Percentiles rank a stretch among this genome's conserved stretches.
These are phyloP conservation scores for Suillus placidus DNA, from an alignment of 768 basidiomycete genomes.

Conservation along the genomic window DNA sequence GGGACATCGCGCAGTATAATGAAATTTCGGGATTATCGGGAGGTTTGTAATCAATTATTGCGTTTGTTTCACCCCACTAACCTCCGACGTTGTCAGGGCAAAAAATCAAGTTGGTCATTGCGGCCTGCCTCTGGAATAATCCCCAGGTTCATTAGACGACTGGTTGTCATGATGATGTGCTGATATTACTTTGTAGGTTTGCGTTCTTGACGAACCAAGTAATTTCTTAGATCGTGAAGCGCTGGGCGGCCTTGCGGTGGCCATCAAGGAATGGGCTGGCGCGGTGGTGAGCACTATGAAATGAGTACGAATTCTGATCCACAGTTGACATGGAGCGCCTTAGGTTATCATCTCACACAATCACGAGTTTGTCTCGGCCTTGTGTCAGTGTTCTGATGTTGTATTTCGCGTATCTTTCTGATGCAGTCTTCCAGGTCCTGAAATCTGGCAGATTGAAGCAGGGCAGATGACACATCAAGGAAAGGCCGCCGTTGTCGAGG, in stretches of 20 bases:
- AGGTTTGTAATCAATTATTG: slow-evolving; percentile 49
- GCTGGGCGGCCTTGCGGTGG: slow-evolving; percentile 90
- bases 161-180: slow-evolving; percentile 6
- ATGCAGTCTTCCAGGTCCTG: slow-evolving; percentile 58
- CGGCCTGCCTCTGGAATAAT: slow-evolving; percentile 95
- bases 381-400: slow-evolving; percentile 57
- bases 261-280: slow-evolving; percentile 94
- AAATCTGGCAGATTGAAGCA: slow-evolving; percentile 93
- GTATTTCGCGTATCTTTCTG: slow-evolving; percentile 15
- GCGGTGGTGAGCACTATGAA: slow-evolving; percentile 62
- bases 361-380: slow-evolving; percentile 79
- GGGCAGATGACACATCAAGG: slow-evolving; percentile 88
- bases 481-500: slow-evolving; percentile 84
- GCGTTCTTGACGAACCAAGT: slow-evolving; percentile 87
- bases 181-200: slow-evolving; percentile 47
- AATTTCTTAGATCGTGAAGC: slow-evolving; percentile 98
- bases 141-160: slow-evolving; percentile 63
- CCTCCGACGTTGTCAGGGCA: slow-evolving; percentile 54
- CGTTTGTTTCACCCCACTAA: neutral
- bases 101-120: slow-evolving; percentile 96
- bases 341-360: slow-evolving; percentile 97
- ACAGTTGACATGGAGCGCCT: slow-evolving; percentile 19
- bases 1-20: slow-evolving; percentile 97
- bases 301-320: slow-evolving; percentile 16
- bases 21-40: slow-evolving; percentile 94